Percentiles rank a stretch among this genome's conserved stretches.
These are phyloP conservation scores for Xylaria intraflava DNA, from an alignment of 495 filamentous ascomycete species.

Conservation along the genomic window DNA sequence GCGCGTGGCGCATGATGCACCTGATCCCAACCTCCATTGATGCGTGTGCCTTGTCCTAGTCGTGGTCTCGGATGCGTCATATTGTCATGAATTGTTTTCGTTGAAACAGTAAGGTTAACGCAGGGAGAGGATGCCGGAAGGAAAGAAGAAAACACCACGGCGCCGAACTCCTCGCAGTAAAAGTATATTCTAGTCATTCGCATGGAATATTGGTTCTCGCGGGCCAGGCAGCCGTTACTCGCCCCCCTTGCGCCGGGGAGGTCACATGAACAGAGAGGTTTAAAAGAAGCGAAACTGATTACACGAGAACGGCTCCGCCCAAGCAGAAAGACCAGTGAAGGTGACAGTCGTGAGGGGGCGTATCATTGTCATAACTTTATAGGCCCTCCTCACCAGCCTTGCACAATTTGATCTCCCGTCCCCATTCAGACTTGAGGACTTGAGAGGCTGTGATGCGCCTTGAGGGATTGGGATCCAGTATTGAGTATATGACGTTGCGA, in stretches of 20 bases:
- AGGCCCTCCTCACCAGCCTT: constrained; percentile 89
- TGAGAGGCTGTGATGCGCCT: constrained; percentile 93
- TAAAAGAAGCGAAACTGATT: background rate
- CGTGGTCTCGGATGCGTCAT: constrained; percentile 14
- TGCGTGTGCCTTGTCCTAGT: constrained; percentile 23
- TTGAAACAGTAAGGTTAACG: background rate
- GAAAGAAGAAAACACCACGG: background rate
- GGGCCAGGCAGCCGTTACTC: background rate
- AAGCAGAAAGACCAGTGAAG: background rate
- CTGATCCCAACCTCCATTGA: constrained; percentile 24
- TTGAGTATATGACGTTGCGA: constrained; percentile 97
- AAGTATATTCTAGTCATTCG: constrained; percentile 11
- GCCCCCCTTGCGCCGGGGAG: background rate
- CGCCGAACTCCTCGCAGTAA: constrained; percentile 12
- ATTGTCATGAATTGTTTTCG: constrained; percentile 5
- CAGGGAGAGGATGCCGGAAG: background rate
- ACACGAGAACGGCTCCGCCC: background rate
- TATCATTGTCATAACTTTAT: constrained; percentile 23
- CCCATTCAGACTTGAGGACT: constrained; percentile 97
- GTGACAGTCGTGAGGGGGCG: background rate
- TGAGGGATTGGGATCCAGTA: constrained; percentile 87
- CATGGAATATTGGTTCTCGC: background rate
- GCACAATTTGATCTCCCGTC: constrained; percentile 91
- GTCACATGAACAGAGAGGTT: background rate
- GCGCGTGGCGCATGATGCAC: constrained; percentile 20